Base-by-base conservation (phyloP, 106 monocot species). In the Agapanthus africanus region DNA sequence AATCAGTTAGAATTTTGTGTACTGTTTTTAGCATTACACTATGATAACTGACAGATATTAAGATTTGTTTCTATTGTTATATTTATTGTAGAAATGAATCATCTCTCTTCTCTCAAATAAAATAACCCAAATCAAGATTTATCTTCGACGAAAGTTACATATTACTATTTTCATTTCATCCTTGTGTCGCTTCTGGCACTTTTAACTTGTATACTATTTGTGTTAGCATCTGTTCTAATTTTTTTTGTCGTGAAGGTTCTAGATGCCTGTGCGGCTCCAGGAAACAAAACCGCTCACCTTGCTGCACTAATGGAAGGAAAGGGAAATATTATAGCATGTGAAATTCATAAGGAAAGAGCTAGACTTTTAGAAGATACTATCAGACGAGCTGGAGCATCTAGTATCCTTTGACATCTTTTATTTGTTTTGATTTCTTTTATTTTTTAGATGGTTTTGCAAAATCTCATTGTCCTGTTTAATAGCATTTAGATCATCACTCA, bases 181-280 rank as follows among this genome's bases (percentile, higher is more conserved):
- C 25, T 41, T 32, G 1, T 31, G 30, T 11, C 32, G 67, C 67
- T 26, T 25, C 52, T 65, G 64, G 40, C 22, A 22, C 31, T 65
- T 65, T 0, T n/a, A n/a, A n/a, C n/a, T n/a, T n/a, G n/a, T n/a
- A n/a, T n/a, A n/a, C n/a, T n/a, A n/a, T n/a, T n/a, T n/a, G n/a
- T n/a, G n/a, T n/a, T n/a, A n/a, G n/a, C n/a, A n/a, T n/a, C n/a
- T n/a, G n/a, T n/a, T n/a, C n/a, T n/a, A n/a, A n/a, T n/a, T n/a
- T n/a, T n/a, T n/a, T n/a, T n/a, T n/a, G n/a, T n/a, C n/a, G n/a
- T n/a, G n/a, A n/a, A 2, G 97, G 92, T 97, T 69, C 84, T 97
- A 67, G 97, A 97, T 87, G 92, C 92, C 54, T 97, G 97, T 83
- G 88, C 97, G 50, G 97, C 97, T 77, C 97, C 97, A 40, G 97